Conservation (phyloP, 2,329 filamentous ascomycete species). For the Mycosphaerella arachidis region DNA sequence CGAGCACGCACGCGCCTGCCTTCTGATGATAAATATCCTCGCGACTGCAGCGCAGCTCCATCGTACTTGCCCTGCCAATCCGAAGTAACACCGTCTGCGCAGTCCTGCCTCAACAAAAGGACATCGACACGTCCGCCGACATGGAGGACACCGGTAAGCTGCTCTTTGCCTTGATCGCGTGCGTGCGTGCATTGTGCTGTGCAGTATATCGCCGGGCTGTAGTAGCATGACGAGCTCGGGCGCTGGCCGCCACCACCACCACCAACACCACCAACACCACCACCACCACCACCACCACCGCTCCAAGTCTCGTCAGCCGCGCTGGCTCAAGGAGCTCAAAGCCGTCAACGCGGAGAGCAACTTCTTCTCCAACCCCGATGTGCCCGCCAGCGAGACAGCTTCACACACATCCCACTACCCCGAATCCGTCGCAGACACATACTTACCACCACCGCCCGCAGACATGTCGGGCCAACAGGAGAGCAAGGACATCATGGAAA, state of each 20-base stretch:
- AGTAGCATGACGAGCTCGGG: conserved; percentile 1
- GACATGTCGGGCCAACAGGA: conserved; percentile 17
- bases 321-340: conserved; percentile 4
- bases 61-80: neutral
- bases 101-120: no score
- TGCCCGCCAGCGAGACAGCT: conserved; percentile 8
- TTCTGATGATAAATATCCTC: neutral
- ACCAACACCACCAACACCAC: neutral
- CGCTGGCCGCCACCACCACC: neutral
- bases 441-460: conserved; percentile 3
- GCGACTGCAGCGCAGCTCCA: neutral
- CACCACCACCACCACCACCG: neutral
- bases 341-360: conserved; percentile 10
- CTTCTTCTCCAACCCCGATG: conserved; percentile 13
- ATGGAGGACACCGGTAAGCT: conserved; percentile 23
- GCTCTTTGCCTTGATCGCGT: neutral
- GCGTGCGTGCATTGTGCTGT: neutral
- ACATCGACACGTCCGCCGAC: neutral
- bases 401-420: neutral
- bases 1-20: neutral
- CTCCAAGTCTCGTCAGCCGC: neutral
- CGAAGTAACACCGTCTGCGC: neutral
- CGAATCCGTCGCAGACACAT: neutral
- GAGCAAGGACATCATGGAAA: conserved; percentile 49
- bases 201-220: neutral